Evolutionary conservation across 148 eudicot species (phyloP), one percentile per base, ranked within the genome.

Genomic region (Bassia scoparia): DNA sequence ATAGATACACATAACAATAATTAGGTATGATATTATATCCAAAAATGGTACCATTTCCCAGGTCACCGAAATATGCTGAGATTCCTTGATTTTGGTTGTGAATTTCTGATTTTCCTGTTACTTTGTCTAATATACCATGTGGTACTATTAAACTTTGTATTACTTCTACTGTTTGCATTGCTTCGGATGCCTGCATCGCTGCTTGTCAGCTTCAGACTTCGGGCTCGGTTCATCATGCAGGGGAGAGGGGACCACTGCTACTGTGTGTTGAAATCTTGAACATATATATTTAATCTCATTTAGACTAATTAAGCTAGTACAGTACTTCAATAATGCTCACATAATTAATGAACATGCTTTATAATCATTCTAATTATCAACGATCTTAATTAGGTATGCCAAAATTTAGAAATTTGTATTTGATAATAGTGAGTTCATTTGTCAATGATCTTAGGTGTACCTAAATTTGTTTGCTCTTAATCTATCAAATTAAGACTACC

Each of bases 171-270:
- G 44, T 26, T 44, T 43, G 70, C 70, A 44, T 67, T 43, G 56
- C 68, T 73, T 73, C 55, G 68, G 46, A 73, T 73, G n/a, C 43
- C 61, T 33, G 43, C 44, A 38, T 2, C 15, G 20, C 15, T 27
- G 24, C 21, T 49, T 72, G 75, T 72, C 68, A 72, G 68, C 54
- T 43, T 72, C 41, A 61, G 38, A 61, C 41, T 31, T 72, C 33
- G 66, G 41, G 16, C 21, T 58, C 34, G 8, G 33, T 21, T 58
- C 52, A 71, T 20, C 15, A 16, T n/a, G n/a, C n/a, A n/a, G n/a
- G n/a, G n/a, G n/a, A n/a, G n/a, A 41, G 65, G 74, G 74, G 72
- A 69, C 61, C 72, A 69, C 33, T 31, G 13, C 0, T 13, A 60
- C 63, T 60, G 38, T 38, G 7, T 15, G 11, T 41, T 2, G 7